A percentile compares a stretch with the other conserved stretches of the same genome.
Conservation (phyloP, 2,329 filamentous ascomycete genomes). For the Cercospora janseana region DNA sequence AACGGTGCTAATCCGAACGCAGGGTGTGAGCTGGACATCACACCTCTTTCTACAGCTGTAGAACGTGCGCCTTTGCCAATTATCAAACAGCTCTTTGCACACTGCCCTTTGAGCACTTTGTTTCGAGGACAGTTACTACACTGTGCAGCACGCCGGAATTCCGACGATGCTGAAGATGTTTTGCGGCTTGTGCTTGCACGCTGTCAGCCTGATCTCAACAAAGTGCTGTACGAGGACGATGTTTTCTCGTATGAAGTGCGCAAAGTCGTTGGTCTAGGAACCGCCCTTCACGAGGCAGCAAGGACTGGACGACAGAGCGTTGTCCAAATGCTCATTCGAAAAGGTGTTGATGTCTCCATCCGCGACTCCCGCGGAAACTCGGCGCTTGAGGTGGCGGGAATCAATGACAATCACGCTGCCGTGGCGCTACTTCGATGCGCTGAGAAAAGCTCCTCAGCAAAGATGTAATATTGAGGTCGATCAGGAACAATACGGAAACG, state of each 20-base stretch:
- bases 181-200: conserved; percentile 17
- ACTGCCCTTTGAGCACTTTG: conserved; percentile 6
- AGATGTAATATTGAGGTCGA: neutral
- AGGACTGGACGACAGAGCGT: conserved; percentile 12
- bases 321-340: conserved; percentile 13
- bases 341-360: conserved; percentile 13
- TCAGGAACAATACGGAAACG: neutral
- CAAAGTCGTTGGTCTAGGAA: conserved; percentile 20
- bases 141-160: conserved; percentile 11
- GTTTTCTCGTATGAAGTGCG: conserved; percentile 21
- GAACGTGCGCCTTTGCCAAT: conserved; percentile 12
- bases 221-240: conserved; percentile 21
- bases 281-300: conserved; percentile 22
- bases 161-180: conserved; percentile 15
- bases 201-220: conserved; percentile 12
- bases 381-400: conserved; percentile 20
- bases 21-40: conserved; percentile 20
- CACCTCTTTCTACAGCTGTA: conserved; percentile 20
- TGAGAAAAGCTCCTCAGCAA: neutral
- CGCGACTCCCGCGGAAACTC: conserved; percentile 16
- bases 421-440: conserved; percentile 15
- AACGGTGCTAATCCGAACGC: conserved; percentile 22
- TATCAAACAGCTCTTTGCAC: conserved; percentile 18
- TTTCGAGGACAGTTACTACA: conserved; percentile 17
- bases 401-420: conserved; percentile 8